These are phyloP conservation scores for Ogataea thermomethanolica DNA, from an alignment of 805 yeast species.

Conservation along the genomic window DNA sequence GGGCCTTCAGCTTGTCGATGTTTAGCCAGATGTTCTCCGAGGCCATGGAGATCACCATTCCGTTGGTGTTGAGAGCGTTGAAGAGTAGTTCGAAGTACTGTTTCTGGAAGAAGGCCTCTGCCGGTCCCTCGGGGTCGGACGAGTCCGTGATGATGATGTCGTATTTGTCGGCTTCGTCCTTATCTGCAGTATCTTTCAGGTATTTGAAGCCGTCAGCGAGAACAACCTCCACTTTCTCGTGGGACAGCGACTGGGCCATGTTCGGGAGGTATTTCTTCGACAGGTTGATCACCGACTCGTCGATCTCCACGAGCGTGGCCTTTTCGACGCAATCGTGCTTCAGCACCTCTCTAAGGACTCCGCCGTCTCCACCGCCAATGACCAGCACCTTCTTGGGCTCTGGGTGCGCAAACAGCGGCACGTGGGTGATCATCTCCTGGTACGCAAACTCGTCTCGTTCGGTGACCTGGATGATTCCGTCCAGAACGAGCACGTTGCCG, in stretches of 20 bases:
- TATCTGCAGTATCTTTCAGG: constrained; percentile 42
- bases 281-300: constrained; percentile 72
- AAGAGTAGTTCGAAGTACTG: constrained; percentile 67
- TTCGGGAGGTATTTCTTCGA: constrained; percentile 69
- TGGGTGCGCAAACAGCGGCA: constrained; percentile 75
- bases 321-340: constrained; percentile 57
- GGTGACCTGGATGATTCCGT: constrained; percentile 87
- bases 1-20: constrained; percentile 45
- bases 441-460: constrained; percentile 93
- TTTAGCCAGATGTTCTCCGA: constrained; percentile 79
- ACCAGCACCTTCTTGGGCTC: constrained; percentile 74
- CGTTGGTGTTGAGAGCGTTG: constrained; percentile 58
- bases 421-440: constrained; percentile 86
- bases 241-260: constrained; percentile 65
- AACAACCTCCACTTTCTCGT: constrained; percentile 62
- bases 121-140: constrained; percentile 93
- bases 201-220: constrained; percentile 83
- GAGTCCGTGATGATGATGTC: constrained; percentile 91
- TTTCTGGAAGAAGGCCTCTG: constrained; percentile 79
- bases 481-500: constrained; percentile 86
- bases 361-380: constrained; percentile 97
- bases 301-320: constrained; percentile 85
- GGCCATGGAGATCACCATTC: constrained; percentile 73
- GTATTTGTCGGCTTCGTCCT: constrained; percentile 43
- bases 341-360: constrained; percentile 83